A percentile compares a stretch with the other conserved stretches of the same genome.
These are phyloP conservation scores for Nakazawaea ernobii DNA, from an alignment of 805 yeast species.

Conservation along the genomic window DNA sequence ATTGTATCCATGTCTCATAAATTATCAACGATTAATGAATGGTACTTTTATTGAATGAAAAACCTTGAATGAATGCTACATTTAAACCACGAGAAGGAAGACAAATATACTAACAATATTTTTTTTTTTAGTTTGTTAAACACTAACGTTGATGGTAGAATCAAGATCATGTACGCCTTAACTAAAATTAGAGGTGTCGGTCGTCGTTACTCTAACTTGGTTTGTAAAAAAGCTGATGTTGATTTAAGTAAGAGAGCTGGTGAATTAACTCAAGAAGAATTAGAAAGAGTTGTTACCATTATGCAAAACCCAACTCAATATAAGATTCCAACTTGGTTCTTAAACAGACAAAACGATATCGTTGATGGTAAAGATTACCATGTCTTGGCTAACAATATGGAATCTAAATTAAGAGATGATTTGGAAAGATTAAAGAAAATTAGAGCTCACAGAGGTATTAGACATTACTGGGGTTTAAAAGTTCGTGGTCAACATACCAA, in stretches of 20 bases:
- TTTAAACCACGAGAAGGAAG: background rate
- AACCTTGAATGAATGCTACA: background rate
- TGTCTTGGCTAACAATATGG: conserved; percentile 97
- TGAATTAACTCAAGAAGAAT: conserved; percentile 99
- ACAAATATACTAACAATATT: conserved; percentile 28
- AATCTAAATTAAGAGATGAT: conserved; percentile 99
- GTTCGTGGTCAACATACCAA: conserved; percentile 99
- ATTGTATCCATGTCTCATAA: too few species aligned
- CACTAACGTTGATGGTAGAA: conserved; percentile 99
- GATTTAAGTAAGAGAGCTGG: conserved; percentile 99
- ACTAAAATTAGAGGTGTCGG: conserved; percentile 99
- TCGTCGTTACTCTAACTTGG: conserved; percentile 99
- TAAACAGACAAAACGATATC: conserved; percentile 98
- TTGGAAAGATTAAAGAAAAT: conserved; percentile 99
- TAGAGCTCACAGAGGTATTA: conserved; percentile 99
- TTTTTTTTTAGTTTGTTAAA: conserved; percentile 78
- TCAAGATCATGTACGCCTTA: conserved; percentile 99
- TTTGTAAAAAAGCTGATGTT: conserved; percentile 99
- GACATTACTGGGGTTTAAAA: conserved; percentile 99
- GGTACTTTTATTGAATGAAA: background rate
- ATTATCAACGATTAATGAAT: too few species aligned
- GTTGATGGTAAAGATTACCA: conserved; percentile 99
- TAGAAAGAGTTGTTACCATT: conserved; percentile 99
- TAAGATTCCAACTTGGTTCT: conserved; percentile 99
- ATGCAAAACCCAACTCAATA: conserved; percentile 99